Conservation (phyloP, 2,329 filamentous ascomycete species). For the Paecilomyces fulvus region DNA sequence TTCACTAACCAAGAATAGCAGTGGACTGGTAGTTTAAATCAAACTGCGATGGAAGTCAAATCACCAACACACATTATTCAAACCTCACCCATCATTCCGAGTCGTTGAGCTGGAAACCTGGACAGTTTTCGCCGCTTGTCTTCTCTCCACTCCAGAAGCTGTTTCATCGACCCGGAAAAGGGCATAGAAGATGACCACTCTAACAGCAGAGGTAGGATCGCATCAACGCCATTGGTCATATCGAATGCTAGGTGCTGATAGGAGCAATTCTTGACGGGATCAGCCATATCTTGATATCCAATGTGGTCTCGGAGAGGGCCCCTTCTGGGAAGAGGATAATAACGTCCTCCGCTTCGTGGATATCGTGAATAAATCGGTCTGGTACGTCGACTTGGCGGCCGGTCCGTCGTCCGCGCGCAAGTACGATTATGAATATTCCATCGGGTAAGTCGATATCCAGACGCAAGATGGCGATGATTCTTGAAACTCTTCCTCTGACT, state of each 20-base stretch:
- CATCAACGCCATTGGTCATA: background rate
- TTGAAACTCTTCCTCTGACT: constrained; percentile 8
- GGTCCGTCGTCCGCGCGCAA: constrained; percentile 52
- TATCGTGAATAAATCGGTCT: constrained; percentile 67
- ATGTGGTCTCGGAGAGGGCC: constrained; percentile 34
- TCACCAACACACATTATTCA: background rate
- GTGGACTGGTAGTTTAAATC: background rate
- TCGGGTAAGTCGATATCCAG: constrained; percentile 36
- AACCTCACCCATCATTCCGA: background rate
- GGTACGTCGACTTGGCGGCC: constrained; percentile 58
- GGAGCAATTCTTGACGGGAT: background rate
- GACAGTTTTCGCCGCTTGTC: too few species aligned
- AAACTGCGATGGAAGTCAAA: background rate
- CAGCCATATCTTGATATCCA: constrained; percentile 32
- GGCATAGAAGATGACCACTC: background rate
- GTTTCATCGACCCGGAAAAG: background rate
- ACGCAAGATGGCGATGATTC: background rate
- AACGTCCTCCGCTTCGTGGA: constrained; percentile 48
- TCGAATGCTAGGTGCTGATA: background rate
- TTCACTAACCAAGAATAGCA: background rate
- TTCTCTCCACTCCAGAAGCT: background rate
- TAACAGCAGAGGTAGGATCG: background rate
- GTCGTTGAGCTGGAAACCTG: too few species aligned
- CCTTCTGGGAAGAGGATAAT: constrained; percentile 28
- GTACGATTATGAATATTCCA: constrained; percentile 50